Evolutionary conservation across 768 basidiomycete species (phyloP).

Genomic region (Cystofilobasidium capitatum): DNA sequence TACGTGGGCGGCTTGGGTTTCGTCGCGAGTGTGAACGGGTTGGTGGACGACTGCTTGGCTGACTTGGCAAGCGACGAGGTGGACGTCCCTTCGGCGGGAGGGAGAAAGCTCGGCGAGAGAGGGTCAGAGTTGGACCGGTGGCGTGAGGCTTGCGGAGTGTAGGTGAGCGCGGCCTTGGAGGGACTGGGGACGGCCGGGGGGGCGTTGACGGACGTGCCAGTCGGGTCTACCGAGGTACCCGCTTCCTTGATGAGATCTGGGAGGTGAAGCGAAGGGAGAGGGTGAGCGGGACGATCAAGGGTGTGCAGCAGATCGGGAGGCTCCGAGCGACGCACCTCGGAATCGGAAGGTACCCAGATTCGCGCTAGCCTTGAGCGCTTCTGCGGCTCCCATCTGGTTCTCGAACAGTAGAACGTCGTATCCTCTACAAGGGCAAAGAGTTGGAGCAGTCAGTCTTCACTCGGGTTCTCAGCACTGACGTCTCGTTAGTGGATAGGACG

Average conservation of each 20-base stretch:
- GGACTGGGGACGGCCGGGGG: not conserved
- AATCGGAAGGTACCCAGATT: conserved; percentile 12
- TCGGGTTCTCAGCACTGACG: not conserved
- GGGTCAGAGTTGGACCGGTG: not conserved
- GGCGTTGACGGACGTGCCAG: not conserved
- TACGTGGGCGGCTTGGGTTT: not conserved
- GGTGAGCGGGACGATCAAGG: too few relatives aligned
- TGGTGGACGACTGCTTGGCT: not conserved
- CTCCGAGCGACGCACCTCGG: not conserved
- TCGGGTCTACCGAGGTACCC: not conserved
- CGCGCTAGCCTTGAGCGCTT: conserved; percentile 14
- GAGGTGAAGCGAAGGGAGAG: not conserved
- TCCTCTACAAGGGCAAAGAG: not conserved
- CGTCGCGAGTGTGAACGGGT: not conserved
- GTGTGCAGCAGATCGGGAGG: not conserved
- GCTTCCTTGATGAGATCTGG: not conserved
- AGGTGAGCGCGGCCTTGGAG: not conserved
- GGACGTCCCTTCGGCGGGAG: not conserved
- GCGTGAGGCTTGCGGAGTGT: not conserved
- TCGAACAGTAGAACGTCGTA: not conserved
- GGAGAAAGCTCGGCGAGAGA: not conserved
- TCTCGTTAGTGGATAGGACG: not conserved
- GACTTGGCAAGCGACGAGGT: not conserved
- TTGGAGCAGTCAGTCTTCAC: not conserved
- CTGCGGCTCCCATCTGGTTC: conserved; percentile 20